phyloP scores from a whole-genome alignment of 345 rosid genomes.

The Aethionema arabicum region DNA sequence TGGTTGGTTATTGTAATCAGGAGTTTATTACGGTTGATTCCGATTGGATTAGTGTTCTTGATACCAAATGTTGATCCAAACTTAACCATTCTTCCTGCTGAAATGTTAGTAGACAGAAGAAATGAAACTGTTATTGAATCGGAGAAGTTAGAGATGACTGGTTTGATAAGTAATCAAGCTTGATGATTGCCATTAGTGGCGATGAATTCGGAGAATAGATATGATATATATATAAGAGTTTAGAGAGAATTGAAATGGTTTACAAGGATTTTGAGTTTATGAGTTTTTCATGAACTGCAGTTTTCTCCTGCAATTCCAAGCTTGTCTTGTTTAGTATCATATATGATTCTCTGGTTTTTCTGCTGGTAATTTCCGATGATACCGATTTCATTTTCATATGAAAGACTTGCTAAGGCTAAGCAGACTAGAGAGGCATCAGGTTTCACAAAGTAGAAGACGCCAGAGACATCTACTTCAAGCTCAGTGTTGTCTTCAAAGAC shows the following conservation, averaged over 20 bases:
- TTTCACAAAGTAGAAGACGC: constrained; percentile 73
- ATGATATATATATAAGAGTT: constrained; percentile 6
- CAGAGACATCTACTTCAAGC: constrained; percentile 61
- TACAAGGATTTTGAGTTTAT: constrained; percentile 13
- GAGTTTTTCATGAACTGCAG: constrained; percentile 51
- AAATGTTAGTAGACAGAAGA: constrained; percentile 45
- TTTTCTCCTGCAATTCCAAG: constrained; percentile 73
- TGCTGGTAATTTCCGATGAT: constrained; percentile 87
- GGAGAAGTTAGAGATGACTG: constrained; percentile 52
- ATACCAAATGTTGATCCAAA: constrained; percentile 57
- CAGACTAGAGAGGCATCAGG: constrained; percentile 78
- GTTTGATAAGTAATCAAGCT: constrained; percentile 37
- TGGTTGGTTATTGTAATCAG: constrained; percentile 69
- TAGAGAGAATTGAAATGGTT: constrained; percentile 27
- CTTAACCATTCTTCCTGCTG: constrained; percentile 49
- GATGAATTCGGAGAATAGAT: background rate
- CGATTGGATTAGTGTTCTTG: constrained; percentile 56
- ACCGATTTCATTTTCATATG: constrained; percentile 59
- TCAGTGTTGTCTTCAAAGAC: constrained; percentile 57
- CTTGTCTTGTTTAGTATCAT: constrained; percentile 64
- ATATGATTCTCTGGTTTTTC: constrained; percentile 78
- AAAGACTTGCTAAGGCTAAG: constrained; percentile 80
- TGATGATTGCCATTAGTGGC: constrained; percentile 1
- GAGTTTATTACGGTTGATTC: constrained; percentile 55
- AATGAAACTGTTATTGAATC: constrained; percentile 35